Conservation (phyloP, 345 rosid genomes). For the Gossypium australe region DNA sequence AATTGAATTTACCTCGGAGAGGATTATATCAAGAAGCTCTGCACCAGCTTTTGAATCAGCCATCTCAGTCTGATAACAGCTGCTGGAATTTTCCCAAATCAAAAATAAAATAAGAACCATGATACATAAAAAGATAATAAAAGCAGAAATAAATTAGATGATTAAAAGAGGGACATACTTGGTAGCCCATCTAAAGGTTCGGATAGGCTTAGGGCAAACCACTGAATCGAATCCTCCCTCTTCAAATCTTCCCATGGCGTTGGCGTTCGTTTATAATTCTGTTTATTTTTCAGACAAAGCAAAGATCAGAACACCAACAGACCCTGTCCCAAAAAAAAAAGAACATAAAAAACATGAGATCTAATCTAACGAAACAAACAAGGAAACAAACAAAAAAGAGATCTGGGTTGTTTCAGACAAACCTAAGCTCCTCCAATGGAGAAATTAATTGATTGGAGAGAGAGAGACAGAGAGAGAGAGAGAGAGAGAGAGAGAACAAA, state of each 20-base stretch:
- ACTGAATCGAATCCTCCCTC: conserved; percentile 38
- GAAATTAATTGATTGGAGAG: not conserved
- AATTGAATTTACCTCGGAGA: conserved; percentile 36
- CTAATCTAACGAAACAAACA: not conserved
- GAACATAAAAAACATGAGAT: not conserved
- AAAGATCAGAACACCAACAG: conserved; percentile 11
- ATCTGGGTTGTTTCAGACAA: not conserved
- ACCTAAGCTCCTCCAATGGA: conserved; percentile 2
- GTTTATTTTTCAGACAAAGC: not conserved
- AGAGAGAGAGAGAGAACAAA: not conserved
- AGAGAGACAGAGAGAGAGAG: not conserved
- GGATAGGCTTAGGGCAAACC: conserved; percentile 55
- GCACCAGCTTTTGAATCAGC: conserved; percentile 49
- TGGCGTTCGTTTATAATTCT: conserved; percentile 25
- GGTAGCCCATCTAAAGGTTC: conserved; percentile 23
- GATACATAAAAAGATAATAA: not conserved
- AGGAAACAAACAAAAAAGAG: not conserved
- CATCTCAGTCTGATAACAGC: conserved; percentile 35
- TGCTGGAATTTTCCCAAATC: not conserved
- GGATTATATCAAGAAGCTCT: conserved; percentile 65
- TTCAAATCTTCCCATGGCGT: conserved; percentile 37
- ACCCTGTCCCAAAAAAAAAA: not conserved
- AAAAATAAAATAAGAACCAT: not conserved
- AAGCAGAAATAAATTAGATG: not conserved
- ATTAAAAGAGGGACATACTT: conserved; percentile 14